Conservation (phyloP, 257 asterid genomes). For the Solanum appendiculatum region DNA sequence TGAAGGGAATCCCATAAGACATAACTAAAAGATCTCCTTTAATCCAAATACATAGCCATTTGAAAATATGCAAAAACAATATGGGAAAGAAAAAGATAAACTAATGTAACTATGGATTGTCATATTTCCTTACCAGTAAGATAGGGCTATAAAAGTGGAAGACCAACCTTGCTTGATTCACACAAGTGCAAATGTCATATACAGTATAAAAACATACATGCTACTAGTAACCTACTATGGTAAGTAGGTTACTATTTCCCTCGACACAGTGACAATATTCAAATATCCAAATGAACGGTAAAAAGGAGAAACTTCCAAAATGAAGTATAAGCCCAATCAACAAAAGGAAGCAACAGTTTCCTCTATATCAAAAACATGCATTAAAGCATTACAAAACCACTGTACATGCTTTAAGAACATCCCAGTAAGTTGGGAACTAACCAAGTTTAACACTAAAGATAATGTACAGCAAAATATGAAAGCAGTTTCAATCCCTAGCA, state of each 20-base stretch:
- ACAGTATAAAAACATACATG: neutral
- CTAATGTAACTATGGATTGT: too few relatives aligned
- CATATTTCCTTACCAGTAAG: too few relatives aligned
- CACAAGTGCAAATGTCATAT: neutral
- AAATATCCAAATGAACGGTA: neutral
- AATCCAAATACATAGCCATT: too few relatives aligned
- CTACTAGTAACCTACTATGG: neutral
- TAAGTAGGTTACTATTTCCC: neutral
- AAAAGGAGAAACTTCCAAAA: neutral
- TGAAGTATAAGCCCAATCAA: neutral
- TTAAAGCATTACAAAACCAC: neutral
- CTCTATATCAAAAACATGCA: neutral
- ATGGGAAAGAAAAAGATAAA: too few relatives aligned
- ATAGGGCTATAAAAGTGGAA: too few relatives aligned
- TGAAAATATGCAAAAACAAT: too few relatives aligned
- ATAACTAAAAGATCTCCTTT: neutral
- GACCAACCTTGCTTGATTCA: too few relatives aligned
- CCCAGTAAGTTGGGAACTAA: neutral
- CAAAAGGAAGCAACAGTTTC: neutral
- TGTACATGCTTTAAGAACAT: neutral
- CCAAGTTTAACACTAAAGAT: neutral
- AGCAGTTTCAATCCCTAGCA: neutral
- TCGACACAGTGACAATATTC: neutral
- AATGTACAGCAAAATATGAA: neutral
- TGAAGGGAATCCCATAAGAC: too few relatives aligned